Conservation (phyloP, 2,329 filamentous ascomycete species). For the Sordariomycetes sp. region DNA sequence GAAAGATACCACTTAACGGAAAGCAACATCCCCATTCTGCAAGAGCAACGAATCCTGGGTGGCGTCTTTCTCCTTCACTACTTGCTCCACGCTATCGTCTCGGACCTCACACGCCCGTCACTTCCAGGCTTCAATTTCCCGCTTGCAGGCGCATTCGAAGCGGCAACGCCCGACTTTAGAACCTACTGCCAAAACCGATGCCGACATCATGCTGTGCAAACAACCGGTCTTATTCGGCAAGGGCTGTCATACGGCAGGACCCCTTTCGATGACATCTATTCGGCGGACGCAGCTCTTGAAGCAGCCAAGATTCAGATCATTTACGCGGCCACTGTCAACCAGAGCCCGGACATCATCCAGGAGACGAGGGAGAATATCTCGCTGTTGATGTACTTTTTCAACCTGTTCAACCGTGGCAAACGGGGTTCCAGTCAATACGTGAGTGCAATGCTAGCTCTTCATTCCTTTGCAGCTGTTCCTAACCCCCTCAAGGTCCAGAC, state of each 20-base stretch:
- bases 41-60: conserved; percentile 9
- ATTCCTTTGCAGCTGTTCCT: not conserved
- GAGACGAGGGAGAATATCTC: conserved; percentile 11
- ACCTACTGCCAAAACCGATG: conserved; percentile 11
- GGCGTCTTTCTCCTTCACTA: conserved; percentile 15
- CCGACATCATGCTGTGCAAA: conserved; percentile 11
- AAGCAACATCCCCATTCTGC: conserved; percentile 11
- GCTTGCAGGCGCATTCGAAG: conserved; percentile 11
- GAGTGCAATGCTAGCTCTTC: not conserved
- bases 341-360: conserved; percentile 8
- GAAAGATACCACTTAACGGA: conserved; percentile 11
- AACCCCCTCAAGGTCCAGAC: conserved; percentile 6
- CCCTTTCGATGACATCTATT: conserved; percentile 13
- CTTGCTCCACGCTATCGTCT: conserved; percentile 13
- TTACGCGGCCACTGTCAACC: conserved; percentile 12
- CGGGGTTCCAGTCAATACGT: conserved; percentile 9
- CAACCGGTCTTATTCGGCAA: conserved; percentile 10
- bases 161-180: conserved; percentile 10
- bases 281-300: conserved; percentile 12
- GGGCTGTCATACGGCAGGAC: conserved; percentile 7
- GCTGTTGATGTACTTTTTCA: conserved; percentile 10
- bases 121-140: conserved; percentile 16
- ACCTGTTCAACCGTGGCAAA: conserved; percentile 8
- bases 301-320: conserved; percentile 16
- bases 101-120: conserved; percentile 13